A percentile compares a stretch with the other conserved stretches of the same genome.
phyloP scores from a whole-genome alignment of 2,329 filamentous ascomycete genomes.

The Colletotrichum caudatum region DNA sequence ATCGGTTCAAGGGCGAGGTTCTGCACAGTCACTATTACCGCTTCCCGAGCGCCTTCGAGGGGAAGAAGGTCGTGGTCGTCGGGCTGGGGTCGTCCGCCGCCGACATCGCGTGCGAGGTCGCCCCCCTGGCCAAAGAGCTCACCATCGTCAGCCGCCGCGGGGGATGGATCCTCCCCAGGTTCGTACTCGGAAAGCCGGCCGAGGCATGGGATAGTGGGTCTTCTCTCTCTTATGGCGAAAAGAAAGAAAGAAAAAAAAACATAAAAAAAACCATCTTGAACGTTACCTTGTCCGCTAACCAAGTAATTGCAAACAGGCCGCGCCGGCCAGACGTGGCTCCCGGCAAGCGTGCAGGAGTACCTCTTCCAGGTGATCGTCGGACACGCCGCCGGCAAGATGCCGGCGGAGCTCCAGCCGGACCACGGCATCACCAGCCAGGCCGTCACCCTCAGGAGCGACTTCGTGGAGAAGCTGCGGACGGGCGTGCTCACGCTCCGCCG shows the following conservation, averaged over 20 bases:
- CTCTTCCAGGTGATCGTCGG: conserved; percentile 49
- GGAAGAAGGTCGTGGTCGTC: conserved; percentile 53
- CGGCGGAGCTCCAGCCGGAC: conserved; percentile 49
- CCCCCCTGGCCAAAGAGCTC: conserved; percentile 49
- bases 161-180: conserved; percentile 54
- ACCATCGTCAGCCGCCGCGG: conserved; percentile 54
- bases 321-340: conserved; percentile 48
- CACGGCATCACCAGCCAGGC: conserved; percentile 52
- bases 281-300: background rate
- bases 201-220: conserved; percentile 53
- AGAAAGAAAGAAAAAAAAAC: too few species aligned
- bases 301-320: conserved; percentile 41
- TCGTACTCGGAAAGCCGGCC: conserved; percentile 51
- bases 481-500: conserved; percentile 51
- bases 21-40: conserved; percentile 55
- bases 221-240: too few species aligned
- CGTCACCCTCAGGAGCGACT: conserved; percentile 48
- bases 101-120: conserved; percentile 55
- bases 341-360: conserved; percentile 46
- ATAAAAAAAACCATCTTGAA: background rate
- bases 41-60: conserved; percentile 49
- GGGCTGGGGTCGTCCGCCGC: conserved; percentile 54
- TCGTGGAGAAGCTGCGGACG: conserved; percentile 50
- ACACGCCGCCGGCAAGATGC: conserved; percentile 48
- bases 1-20: conserved; percentile 50